A percentile compares a stretch with the other conserved stretches of the same genome.
Conservation (phyloP, 352 stramenopile genomes). For the Pythium rhizo-oryzae region DNA sequence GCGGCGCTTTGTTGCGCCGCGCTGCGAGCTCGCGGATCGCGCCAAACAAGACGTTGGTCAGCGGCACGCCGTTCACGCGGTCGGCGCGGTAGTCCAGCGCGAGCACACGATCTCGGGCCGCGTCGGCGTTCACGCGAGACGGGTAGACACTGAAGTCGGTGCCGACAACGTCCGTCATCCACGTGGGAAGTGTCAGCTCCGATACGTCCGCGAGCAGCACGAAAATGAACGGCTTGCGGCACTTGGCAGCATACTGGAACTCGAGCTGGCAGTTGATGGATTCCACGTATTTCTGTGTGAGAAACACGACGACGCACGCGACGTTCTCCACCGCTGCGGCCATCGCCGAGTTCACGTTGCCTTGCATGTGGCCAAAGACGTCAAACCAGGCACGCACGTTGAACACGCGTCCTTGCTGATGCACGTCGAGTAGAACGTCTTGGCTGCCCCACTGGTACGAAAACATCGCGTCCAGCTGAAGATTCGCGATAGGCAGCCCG, state of each 20-base stretch:
- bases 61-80: slow-evolving; percentile 32
- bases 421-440: slow-evolving; percentile 38
- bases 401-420: slow-evolving; percentile 44
- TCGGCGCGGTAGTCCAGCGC: slow-evolving; percentile 36
- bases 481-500: slow-evolving; percentile 36
- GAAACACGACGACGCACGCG: slow-evolving; percentile 56
- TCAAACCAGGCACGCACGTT: slow-evolving; percentile 55
- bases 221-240: slow-evolving; percentile 51
- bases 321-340: slow-evolving; percentile 57
- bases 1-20: slow-evolving; percentile 26
- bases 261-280: slow-evolving; percentile 67
- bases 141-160: slow-evolving; percentile 44
- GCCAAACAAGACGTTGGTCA: slow-evolving; percentile 43
- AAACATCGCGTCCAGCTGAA: slow-evolving; percentile 58
- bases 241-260: slow-evolving; percentile 48
- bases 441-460: slow-evolving; percentile 64
- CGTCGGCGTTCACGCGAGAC: slow-evolving; percentile 2
- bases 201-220: slow-evolving; percentile 43
- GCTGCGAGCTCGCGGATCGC: slow-evolving; percentile 46
- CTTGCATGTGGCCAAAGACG: slow-evolving; percentile 67
- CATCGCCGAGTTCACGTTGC: slow-evolving; percentile 69
- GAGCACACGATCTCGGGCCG: slow-evolving; percentile 27
- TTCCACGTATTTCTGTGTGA: slow-evolving; percentile 46
- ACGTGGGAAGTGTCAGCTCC: slow-evolving; percentile 35
- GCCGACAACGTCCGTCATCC: slow-evolving; percentile 41